Percentiles rank a stretch among this genome's conserved stretches.
phyloP scores from a whole-genome alignment of 208 protist genomes.

The Angomonas ambiguus region DNA sequence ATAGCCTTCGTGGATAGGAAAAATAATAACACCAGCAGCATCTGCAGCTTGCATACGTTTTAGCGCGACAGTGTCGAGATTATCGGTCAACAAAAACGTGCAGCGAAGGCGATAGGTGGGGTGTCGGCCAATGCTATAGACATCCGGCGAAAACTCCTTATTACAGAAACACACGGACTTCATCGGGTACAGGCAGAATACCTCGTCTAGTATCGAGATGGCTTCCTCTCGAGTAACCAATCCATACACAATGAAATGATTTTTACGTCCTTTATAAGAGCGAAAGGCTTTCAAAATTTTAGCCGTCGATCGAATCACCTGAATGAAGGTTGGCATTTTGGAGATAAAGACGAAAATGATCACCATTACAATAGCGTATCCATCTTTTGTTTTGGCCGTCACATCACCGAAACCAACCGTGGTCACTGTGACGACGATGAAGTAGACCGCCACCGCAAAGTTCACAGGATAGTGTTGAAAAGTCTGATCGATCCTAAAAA shows the following conservation, averaged over 20 bases:
- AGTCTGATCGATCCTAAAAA: slow-evolving; percentile 72
- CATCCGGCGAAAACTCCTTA: slow-evolving; percentile 53
- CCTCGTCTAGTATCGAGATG: slow-evolving; percentile 79
- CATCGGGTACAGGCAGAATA: slow-evolving; percentile 78
- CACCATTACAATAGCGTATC: slow-evolving; percentile 59
- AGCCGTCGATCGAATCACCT: slow-evolving; percentile 47
- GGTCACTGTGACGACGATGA: slow-evolving; percentile 69
- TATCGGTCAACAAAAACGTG: slow-evolving; percentile 62
- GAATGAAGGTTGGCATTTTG: slow-evolving; percentile 83
- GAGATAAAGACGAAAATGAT: slow-evolving; percentile 82
- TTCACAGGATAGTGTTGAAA: slow-evolving; percentile 62
- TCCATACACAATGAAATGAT: slow-evolving; percentile 86
- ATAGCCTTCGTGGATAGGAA: slow-evolving; percentile 63
- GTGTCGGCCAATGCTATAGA: slow-evolving; percentile 63
- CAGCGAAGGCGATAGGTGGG: slow-evolving; percentile 75
- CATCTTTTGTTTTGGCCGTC: slow-evolving; percentile 47
- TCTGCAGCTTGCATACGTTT: slow-evolving; percentile 59
- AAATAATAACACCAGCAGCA: slow-evolving; percentile 66
- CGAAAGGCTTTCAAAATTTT: slow-evolving; percentile 63
- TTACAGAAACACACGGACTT: slow-evolving; percentile 87
- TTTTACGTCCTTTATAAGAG: slow-evolving; percentile 52
- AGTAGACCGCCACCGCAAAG: slow-evolving; percentile 66
- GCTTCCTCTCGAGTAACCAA: slow-evolving; percentile 58
- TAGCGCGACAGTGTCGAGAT: slow-evolving; percentile 52
- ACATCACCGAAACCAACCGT: slow-evolving; percentile 87